A percentile compares a stretch with the other conserved stretches of the same genome.
These are phyloP conservation scores for Colletotrichum paranaense DNA, from an alignment of 2,329 filamentous ascomycete species.

Conservation along the genomic window DNA sequence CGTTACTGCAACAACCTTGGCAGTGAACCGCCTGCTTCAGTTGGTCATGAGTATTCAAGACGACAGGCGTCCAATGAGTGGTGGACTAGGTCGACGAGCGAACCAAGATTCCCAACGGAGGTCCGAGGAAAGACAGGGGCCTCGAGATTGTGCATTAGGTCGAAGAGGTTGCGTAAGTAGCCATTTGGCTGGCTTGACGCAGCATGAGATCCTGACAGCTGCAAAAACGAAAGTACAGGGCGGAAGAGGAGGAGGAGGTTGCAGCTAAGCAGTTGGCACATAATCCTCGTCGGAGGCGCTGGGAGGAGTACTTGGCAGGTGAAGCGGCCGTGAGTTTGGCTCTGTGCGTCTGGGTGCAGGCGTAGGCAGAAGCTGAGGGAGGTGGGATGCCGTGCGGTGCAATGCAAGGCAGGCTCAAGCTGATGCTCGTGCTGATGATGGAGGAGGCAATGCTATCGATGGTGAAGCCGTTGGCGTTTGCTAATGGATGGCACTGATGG, in stretches of 20 bases:
- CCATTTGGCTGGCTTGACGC: conserved; percentile 13
- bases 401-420: background rate
- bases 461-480: conserved; percentile 7
- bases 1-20: background rate
- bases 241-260: background rate
- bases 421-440: background rate
- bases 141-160: conserved; percentile 26
- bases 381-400: background rate
- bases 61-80: conserved; percentile 3
- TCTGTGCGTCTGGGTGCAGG: conserved; percentile 11
- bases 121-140: conserved; percentile 33
- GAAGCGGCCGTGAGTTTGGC: conserved; percentile 9
- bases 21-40: conserved; percentile 4
- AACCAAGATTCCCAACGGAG: conserved; percentile 26
- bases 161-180: background rate
- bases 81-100: background rate
- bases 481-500: conserved; percentile 2
- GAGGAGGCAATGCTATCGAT: background rate
- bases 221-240: conserved; percentile 1
- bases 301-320: background rate
- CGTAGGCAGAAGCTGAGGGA: conserved; percentile 2
- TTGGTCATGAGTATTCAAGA: conserved; percentile 8
- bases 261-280: conserved; percentile 6
- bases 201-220: conserved; percentile 24
- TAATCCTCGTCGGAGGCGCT: background rate